Conservation (phyloP, 1,284 basidiomycete species). For the Coniferiporia weirii region DNA sequence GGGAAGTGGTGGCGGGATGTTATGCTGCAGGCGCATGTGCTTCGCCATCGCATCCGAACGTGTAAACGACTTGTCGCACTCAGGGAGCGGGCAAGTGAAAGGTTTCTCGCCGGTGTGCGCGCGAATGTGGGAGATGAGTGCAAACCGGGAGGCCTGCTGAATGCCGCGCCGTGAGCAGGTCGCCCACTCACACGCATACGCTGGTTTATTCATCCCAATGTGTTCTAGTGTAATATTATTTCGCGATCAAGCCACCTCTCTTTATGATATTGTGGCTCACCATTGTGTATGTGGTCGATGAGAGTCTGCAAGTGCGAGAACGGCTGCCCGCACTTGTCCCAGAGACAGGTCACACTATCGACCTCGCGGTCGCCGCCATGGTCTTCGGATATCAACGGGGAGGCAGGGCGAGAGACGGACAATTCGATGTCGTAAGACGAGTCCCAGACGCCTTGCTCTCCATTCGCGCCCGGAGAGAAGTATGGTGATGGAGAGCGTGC, state of each 20-base stretch:
- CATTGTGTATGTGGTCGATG: constrained; percentile 74
- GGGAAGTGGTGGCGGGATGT: constrained; percentile 65
- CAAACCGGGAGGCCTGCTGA: constrained; percentile 82
- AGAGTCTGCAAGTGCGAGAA: constrained; percentile 68
- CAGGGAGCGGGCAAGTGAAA: constrained; percentile 80
- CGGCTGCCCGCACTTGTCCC: constrained; percentile 71
- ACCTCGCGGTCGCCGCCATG: constrained; percentile 3
- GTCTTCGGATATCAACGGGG: constrained; percentile 10
- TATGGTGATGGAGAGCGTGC: constrained; percentile 13
- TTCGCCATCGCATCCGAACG: constrained; percentile 88
- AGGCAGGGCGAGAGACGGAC: constrained; percentile 9
- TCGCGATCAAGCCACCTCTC: background rate
- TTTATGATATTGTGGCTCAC: constrained; percentile 38
- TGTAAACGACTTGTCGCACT: constrained; percentile 92
- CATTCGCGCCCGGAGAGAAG: constrained; percentile 6
- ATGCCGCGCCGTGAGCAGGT: constrained; percentile 76
- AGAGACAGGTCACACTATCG: constrained; percentile 64
- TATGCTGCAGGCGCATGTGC: constrained; percentile 86
- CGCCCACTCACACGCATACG: constrained; percentile 86
- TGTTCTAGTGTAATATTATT: constrained; percentile 44
- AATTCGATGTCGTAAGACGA: constrained; percentile 15
- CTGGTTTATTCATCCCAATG: constrained; percentile 81
- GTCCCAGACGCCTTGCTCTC: constrained; percentile 9
- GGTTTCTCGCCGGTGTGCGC: constrained; percentile 93
- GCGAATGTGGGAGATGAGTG: constrained; percentile 80